Evolutionary conservation across 2,329 filamentous ascomycete species (phyloP), one percentile per base, ranked within the genome.

Genomic region (Ophiostoma pallidulum): DNA sequence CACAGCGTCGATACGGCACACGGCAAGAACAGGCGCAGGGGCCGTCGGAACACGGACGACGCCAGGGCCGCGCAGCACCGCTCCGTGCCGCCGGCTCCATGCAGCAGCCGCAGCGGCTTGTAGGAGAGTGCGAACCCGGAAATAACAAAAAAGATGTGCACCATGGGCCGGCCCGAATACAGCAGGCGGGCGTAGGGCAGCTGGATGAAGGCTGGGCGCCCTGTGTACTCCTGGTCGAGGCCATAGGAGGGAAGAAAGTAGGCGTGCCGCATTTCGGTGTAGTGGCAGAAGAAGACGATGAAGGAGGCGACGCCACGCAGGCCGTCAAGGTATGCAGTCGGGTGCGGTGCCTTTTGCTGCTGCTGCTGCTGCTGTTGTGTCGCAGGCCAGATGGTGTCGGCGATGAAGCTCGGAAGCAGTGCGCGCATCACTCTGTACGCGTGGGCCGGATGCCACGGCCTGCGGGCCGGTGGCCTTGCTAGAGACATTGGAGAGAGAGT

Each of bases 61-160:
- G 68, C 64, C 4, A 75, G 60, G 3, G 66, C 64, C 4, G 60
- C 58, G 47, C 63, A 62, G 44, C 66, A 64, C 8, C 60, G 59
- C 14, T 62, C 60, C 44, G 61, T 59, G 48, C 69, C 60, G 33
- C 65, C 61, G 9, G 61, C 55, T 1, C 33, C 19, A 47, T 66
- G 68, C 8, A 70, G 63, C 28, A 64, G 60, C 45, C 64, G 62
- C 22, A 74, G 57, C 2, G 70, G 66, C 52, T 69, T 69, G 53
- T 66, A 64, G 8, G 69, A 65, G 19, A 74, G 62, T 3, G 66
- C 70, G 51, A 70, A 72, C 32, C 72, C 71, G 1, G 70, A 73
- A 31, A 74, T 70, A 53, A 74, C 65, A 57, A 74, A 74, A 58
- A 74, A 74, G 40, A 74, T 65, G 54, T 71, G 66, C 3, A 74